Conservation (phyloP, 371 early-diverging fungal genomes). For the Syncephalastrum monosporum region DNA sequence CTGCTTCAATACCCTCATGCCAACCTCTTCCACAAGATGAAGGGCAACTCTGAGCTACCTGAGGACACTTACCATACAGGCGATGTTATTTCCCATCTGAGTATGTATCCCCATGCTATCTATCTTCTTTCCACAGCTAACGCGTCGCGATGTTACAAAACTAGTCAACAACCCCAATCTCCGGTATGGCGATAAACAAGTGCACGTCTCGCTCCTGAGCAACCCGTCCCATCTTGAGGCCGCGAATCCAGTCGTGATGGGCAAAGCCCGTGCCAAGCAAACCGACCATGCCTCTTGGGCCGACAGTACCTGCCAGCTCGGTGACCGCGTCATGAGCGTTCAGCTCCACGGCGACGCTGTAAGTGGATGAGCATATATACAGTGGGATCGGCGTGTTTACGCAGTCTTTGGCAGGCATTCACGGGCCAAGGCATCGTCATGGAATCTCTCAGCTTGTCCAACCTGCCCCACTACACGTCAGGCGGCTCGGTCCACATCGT, state of each 20-base stretch:
- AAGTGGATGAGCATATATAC: conserved; percentile 22
- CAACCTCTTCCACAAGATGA: conserved; percentile 90
- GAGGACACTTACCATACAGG: conserved; percentile 74
- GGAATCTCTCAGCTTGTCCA: conserved; percentile 91
- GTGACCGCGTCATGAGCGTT: conserved; percentile 87
- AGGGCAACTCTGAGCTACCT: conserved; percentile 88
- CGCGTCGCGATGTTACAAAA: conserved; percentile 1
- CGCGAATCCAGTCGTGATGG: conserved; percentile 93
- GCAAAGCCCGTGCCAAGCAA: conserved; percentile 91
- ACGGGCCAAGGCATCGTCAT: conserved; percentile 91
- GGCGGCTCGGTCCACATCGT: conserved; percentile 96
- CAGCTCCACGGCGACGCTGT: conserved; percentile 95
- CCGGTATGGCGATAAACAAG: conserved; percentile 57
- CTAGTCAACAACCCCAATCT: conserved; percentile 73
- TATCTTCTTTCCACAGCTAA: background rate
- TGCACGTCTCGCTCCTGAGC: conserved; percentile 84
- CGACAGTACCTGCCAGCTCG: conserved; percentile 72
- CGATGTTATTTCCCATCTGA: conserved; percentile 89
- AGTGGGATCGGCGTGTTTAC: background rate
- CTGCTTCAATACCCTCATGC: conserved; percentile 75
- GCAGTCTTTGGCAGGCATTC: conserved; percentile 51
- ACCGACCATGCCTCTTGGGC: conserved; percentile 73
- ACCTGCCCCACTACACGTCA: conserved; percentile 88
- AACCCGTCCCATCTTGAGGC: conserved; percentile 93
- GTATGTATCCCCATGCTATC: conserved; percentile 15